Evolutionary conservation across 2,329 filamentous ascomycete species (phyloP), one percentile per base, ranked within the genome.

Genomic region (Ustilaginoidea virens): DNA sequence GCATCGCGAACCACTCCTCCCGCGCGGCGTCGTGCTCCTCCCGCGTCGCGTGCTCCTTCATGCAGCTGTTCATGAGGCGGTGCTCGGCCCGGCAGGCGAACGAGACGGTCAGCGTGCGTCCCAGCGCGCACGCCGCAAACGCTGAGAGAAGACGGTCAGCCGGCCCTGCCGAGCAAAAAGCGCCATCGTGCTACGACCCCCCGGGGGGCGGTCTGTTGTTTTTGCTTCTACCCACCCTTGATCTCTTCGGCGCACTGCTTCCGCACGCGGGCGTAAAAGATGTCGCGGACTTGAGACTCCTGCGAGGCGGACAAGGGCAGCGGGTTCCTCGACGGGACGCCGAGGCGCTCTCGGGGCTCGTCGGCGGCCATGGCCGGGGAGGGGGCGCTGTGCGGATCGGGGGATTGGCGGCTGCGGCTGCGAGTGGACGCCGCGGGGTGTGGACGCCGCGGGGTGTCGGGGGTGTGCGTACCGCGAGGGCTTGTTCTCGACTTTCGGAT

Each of bases 21-120:
- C 90, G 66, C 38, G 90, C 90, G 15, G 73, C 74, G 57, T 98
- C 90, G 53, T 92, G 70, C 51, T 92, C 82, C 31, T 69, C 73
- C 38, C 75, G 80, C 38, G 81, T 92, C 31, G 87, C 86, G 58
- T 92, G 79, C 32, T 66, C 55, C 41, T 86, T 66, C 85, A 98
- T 94, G 61, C 90, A 98, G 36, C 62, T 66, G 58, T 98, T 98
- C 90, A 98, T 98, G 20, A 67, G 64, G 37, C 77, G 74, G 45
- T 85, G 79, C 47, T 86, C 68, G 27, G 66, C 57, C 30, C 83
- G 77, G 61, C 90, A 98, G 30, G 74, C 69, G 63, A 90, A 94
- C 9, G 85, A 79, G 33, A 90, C 80, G 32, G 77, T 85, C 43
- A 96, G 71, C 5, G 86, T 96, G 39, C 82, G 80, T 48, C 78